Evolutionary conservation across 2,329 filamentous ascomycete species (phyloP), one percentile per base, ranked within the genome.

Genomic region (Coniochaeta prunicola): DNA sequence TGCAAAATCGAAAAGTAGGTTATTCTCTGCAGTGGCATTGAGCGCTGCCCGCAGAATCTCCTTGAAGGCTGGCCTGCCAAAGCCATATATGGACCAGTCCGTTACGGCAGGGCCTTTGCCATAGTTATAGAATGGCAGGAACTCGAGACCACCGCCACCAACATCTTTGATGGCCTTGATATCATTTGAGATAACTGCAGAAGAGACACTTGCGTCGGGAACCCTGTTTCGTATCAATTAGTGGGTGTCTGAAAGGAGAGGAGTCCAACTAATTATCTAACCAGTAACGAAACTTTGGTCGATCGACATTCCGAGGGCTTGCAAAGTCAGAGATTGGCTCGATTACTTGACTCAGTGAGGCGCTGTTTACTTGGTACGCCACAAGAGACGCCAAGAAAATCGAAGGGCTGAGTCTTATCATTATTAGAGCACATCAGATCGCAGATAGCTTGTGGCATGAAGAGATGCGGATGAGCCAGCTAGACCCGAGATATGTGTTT

Each of bases 31-130:
- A 31, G 58, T 58, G 13, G 60, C 40, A 9, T 62, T 58, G 31
- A 67, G 53, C 1, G 63, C 63, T 1, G 60, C 59, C 17, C 42
- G 13, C 10, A 66, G 58, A 1, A 69, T 12, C 4, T 62, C 59
- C 19, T 61, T 64, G 55, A 63, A 70, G 1, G 66, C 62, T 13
- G 69, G 62, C 3, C 66, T 72, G 26, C 74, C 75, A 67, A 74
- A 78, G 31, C 75, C 76, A 60, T 77, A 77, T 28, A 71, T 62
- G 5, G 60, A 62, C 70, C 70, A 71, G 60, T 70, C 65, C 0
- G 64, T 65, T 3, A 63, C 55, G 2, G 57, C 36, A 13, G 64
- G 67, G 8, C 59, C 48, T 2, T 63, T 60, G 6, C 67, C 68
- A 13, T 69, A 67, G 56, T 67, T 67, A 61, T 63, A 68, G 55